Evolutionary conservation across 805 yeast genomes (phyloP), one percentile per base, ranked within the genome.

Genomic region (Kazachstania taianensis): DNA sequence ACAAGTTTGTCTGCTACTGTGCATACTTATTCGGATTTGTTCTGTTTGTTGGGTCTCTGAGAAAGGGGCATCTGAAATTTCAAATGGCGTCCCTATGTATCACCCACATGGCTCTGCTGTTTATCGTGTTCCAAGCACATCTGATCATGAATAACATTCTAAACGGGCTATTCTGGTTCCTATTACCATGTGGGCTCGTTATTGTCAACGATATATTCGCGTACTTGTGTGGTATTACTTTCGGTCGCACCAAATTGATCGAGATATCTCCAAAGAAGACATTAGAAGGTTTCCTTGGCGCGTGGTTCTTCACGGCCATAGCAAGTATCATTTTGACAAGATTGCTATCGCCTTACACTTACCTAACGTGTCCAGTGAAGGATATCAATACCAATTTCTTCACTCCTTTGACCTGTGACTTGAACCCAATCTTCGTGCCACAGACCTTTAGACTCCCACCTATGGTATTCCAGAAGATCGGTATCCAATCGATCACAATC

Each of bases 251-350:
- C 26, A 95, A 84, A 53, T 73, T 92, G 51, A 84, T 92, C 48
- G 85, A 81, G 35, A 85, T 92, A 44, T 84, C 96, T 9, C 98
- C 98, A 39, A 92, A 92, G 62, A 92, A 92, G 63, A 92, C 98
- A 3, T 86, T 89, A 25, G 98, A 92, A 64, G 98, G 98, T 3
- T 92, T 92, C 52, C 63, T 89, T 33, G 98, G 98, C 35, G 98
- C 97, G 13, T 92, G 98, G 98, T 61, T 85, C 32, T 89, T 92
- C 54, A 92, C 98, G 7, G 78, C 83, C 5, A 42, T 81, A 24
- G 76, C 82, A 43, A 84, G 89, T 1, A 61, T 84, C 19, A 36
- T 77, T 5, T 67, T 86, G 36, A 71, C 94, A 2, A 72, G 72
- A 46, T 53, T 79, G 35, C 66, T 86, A 43, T 66, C 81, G 26